Evolutionary conservation across 192 early-diverging fungal genomes (phyloP).

Genomic region (Coemansia sp.): DNA sequence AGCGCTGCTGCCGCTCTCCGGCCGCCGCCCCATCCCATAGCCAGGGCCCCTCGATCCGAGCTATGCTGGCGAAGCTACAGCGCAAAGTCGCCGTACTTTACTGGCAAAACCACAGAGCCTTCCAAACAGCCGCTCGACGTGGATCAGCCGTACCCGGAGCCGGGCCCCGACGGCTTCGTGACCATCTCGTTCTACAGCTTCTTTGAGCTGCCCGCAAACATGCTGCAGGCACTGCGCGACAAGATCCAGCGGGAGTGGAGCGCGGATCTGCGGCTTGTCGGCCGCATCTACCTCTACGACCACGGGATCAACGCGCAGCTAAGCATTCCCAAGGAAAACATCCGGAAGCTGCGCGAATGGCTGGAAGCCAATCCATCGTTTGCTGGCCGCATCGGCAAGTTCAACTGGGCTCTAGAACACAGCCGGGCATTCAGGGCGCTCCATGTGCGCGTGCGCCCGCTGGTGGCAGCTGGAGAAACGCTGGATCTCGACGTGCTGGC

Average conservation of each 20-base stretch:
- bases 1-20: too few species aligned
- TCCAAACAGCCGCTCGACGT: constrained; percentile 23
- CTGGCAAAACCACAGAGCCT: neutral
- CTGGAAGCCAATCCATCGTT: constrained; percentile 40
- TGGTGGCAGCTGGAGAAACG: constrained; percentile 61
- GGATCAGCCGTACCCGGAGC: constrained; percentile 41
- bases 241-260: constrained; percentile 40
- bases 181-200: constrained; percentile 53
- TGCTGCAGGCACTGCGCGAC: constrained; percentile 10
- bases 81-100: constrained; percentile 1
- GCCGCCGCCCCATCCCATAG: too few species aligned
- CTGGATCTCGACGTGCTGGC: constrained; percentile 56
- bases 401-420: constrained; percentile 68
- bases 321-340: constrained; percentile 58
- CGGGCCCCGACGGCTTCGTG: constrained; percentile 25
- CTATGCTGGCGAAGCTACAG: neutral
- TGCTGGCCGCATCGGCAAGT: constrained; percentile 34
- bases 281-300: constrained; percentile 69
- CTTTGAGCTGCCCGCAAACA: constrained; percentile 16
- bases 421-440: constrained; percentile 61
- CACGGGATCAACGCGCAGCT: constrained; percentile 84
- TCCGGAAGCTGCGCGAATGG: constrained; percentile 56
- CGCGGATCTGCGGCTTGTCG: constrained; percentile 56
- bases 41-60: too few species aligned
- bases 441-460: constrained; percentile 63